Evolutionary conservation across 2,329 filamentous ascomycete genomes (phyloP).

Genomic region (Claviceps africana): DNA sequence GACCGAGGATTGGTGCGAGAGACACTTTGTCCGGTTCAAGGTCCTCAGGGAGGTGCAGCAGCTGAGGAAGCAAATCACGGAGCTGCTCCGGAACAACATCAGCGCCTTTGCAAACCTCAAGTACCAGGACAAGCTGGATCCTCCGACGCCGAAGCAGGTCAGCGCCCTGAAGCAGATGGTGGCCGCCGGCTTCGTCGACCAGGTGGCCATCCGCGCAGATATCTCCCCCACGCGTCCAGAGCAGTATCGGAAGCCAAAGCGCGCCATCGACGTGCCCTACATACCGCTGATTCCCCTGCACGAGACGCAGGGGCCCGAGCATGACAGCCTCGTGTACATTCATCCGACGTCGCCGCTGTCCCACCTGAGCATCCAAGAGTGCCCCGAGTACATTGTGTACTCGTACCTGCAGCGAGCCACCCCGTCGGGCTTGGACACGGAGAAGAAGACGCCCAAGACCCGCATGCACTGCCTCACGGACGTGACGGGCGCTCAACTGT

Average conservation of each 20-base stretch:
- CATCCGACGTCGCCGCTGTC: slow-evolving; percentile 77
- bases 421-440: slow-evolving; percentile 32
- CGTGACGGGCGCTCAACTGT: slow-evolving; percentile 60
- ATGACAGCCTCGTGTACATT: slow-evolving; percentile 64
- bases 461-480: slow-evolving; percentile 81
- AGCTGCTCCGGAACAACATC: slow-evolving; percentile 64
- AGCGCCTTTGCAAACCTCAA: slow-evolving; percentile 45
- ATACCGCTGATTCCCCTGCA: slow-evolving; percentile 64
- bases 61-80: slow-evolving; percentile 68
- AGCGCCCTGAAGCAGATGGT: slow-evolving; percentile 80
- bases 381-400: slow-evolving; percentile 81
- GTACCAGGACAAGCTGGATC: slow-evolving; percentile 41
- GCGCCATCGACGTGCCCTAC: slow-evolving; percentile 89
- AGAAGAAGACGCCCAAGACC: slow-evolving; percentile 51
- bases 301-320: slow-evolving; percentile 22
- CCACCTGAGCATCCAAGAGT: slow-evolving; percentile 52
- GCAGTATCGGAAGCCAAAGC: slow-evolving; percentile 52
- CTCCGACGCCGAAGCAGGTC: slow-evolving; percentile 53
- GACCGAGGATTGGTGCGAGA: slow-evolving; percentile 59
- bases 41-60: slow-evolving; percentile 75
- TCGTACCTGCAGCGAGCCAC: slow-evolving; percentile 63
- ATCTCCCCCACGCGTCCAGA: slow-evolving; percentile 61
- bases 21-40: slow-evolving; percentile 78
- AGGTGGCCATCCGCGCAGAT: slow-evolving; percentile 84
- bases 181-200: slow-evolving; percentile 84